Base-by-base conservation (phyloP, 371 early-diverging fungal species). In the Saksenaea vasiformis region DNA sequence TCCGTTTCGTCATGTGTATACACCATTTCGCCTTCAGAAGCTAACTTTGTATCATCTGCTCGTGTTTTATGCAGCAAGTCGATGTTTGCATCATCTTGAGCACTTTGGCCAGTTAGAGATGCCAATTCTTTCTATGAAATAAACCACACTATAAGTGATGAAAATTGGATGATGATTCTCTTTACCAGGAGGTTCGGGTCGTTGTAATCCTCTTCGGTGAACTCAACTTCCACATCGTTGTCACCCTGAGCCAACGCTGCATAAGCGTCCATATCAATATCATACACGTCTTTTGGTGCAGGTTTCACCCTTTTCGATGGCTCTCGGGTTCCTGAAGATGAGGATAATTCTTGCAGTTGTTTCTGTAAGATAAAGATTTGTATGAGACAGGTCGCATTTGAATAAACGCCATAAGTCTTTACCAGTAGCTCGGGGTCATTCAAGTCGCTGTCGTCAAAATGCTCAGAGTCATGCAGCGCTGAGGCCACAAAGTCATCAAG, bases 371-470 rank as follows among this genome's bases (percentile, higher is more conserved):
- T 11, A 15, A 8, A 34, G 11, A 8, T 31, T 47, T 22, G 19
- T 19, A 47, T 47, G 51, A 4, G 51, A 47, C 24, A 47, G 3
- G 51, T 17, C 0, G 3, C 27, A 47, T 19, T 47, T 4, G 19
- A 5, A 47, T 8, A 22, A 19, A 22, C n/a, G 17, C 15, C 31
- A 28, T 24, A 35, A 2, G 15, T 43, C 19, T 19, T 61, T 79
- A 82, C 83, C 63, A 82, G 58, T 17, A 82, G 61, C 26, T 82
- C 83, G n/a, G 83, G 79, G 65, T 82, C 80, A 55, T 76, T 62
- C 47, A 79, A 59, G 41, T 77, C 82, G 27, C 63, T 62, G 13
- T 74, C 73, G 24, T 68, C 72, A 13, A 62, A 63, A 26, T 61
- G 58, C 4, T 76, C 72, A 27, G 51, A 60, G 13, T 69, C 69